A percentile compares a stretch with the other conserved stretches of the same genome.
Conservation (phyloP, 2,329 filamentous ascomycete genomes). For the Ceratocystis cacaofunesta region DNA sequence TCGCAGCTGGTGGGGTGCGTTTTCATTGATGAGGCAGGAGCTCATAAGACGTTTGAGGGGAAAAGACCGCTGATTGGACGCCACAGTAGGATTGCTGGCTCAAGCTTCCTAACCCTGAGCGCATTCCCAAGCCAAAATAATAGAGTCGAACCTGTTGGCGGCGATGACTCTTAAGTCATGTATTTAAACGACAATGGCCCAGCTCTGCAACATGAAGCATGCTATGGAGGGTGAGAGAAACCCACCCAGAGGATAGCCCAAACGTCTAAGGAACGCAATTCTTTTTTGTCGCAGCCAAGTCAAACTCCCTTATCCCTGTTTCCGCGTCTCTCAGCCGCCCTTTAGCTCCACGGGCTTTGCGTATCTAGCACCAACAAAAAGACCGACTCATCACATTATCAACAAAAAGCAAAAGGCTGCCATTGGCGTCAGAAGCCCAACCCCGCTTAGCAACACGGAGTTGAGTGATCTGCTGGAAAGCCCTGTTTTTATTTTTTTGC, state of each 20-base stretch:
- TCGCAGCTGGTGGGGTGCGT: neutral
- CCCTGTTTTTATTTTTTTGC: neutral
- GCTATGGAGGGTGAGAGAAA: neutral
- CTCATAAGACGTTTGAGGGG: neutral
- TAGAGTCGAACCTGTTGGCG: neutral
- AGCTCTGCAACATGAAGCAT: neutral
- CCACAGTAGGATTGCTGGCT: neutral
- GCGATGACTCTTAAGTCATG: neutral
- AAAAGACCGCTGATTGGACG: neutral
- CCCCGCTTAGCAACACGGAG: neutral
- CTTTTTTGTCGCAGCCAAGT: neutral
- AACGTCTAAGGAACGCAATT: neutral
- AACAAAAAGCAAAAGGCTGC: neutral
- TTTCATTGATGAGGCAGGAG: neutral
- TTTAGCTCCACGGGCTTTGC: neutral
- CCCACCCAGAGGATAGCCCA: neutral
- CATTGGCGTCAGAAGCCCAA: neutral
- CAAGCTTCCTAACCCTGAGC: neutral
- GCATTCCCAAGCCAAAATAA: neutral
- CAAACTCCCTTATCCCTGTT: slow-evolving; percentile 1
- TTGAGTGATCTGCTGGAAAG: neutral
- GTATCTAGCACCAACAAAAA: slow-evolving; percentile 1
- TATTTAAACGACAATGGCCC: neutral
- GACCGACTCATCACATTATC: neutral
- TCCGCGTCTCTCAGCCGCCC: neutral